Evolutionary conservation across 164 flowering plant genomes (phyloP).

Genomic region (Stephania cephalantha): DNA sequence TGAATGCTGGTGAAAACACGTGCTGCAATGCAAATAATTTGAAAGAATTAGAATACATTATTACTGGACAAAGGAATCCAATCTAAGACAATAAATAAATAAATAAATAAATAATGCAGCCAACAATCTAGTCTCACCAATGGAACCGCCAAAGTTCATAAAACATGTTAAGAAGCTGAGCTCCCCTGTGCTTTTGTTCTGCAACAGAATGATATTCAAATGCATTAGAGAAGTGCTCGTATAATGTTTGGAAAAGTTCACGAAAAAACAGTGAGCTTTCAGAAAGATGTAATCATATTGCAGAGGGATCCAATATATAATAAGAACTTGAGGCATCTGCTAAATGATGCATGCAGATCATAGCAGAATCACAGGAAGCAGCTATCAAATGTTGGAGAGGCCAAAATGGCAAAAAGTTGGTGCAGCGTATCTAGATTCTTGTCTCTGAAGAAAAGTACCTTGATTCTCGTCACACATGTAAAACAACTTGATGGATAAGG

Average conservation of each 20-base stretch:
- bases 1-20: constrained; percentile 94
- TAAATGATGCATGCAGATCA: not conserved
- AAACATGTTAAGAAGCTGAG: constrained; percentile 90
- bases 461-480: not conserved
- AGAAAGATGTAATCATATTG: not conserved
- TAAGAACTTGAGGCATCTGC: not conserved
- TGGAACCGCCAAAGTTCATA: constrained; percentile 81
- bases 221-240: constrained; percentile 2
- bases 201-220: constrained; percentile 17
- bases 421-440: not conserved
- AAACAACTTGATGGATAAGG: not conserved
- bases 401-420: not conserved
- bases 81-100: not conserved
- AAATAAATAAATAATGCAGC: not conserved
- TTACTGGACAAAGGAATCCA: not conserved
- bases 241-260: not conserved
- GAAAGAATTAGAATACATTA: constrained; percentile 2
- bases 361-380: not conserved
- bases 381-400: not conserved
- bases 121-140: constrained; percentile 44
- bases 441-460: not conserved
- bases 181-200: constrained; percentile 93
- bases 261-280: not conserved
- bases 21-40: constrained; percentile 43
- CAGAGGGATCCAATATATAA: not conserved